Percentiles rank a stretch among this genome's conserved stretches.
phyloP scores from a whole-genome alignment of 805 yeast genomes.

The Clavispora vitiphila region DNA sequence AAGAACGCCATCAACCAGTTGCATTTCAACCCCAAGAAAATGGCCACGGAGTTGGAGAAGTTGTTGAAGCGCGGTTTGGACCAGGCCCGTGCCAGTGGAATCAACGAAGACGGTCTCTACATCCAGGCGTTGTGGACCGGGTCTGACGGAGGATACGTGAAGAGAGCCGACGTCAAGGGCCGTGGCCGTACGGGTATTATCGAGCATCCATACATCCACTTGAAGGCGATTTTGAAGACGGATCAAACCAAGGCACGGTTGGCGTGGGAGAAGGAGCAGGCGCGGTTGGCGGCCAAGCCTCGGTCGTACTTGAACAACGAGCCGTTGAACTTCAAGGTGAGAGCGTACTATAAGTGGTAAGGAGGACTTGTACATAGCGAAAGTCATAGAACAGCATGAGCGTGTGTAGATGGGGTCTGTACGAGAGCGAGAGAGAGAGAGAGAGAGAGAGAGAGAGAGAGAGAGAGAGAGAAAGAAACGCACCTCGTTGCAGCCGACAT shows the following conservation, averaged over 20 bases:
- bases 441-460: not conserved
- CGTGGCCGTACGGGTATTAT: slow-evolving; percentile 86
- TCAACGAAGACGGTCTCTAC: slow-evolving; percentile 58
- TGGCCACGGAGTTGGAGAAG: slow-evolving; percentile 74
- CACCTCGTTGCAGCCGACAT: too few relatives aligned
- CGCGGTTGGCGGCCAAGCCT: slow-evolving; percentile 47
- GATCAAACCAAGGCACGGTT: slow-evolving; percentile 58
- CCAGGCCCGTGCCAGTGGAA: slow-evolving; percentile 58
- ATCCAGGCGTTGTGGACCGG: slow-evolving; percentile 88
- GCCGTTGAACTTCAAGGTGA: slow-evolving; percentile 39
- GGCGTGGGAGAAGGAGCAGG: slow-evolving; percentile 52
- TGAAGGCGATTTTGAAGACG: slow-evolving; percentile 70
- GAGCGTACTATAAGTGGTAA: slow-evolving; percentile 41
- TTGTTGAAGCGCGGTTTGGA: slow-evolving; percentile 67
- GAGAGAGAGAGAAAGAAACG: not conserved
- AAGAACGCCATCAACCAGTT: slow-evolving; percentile 85
- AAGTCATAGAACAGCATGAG: not conserved
- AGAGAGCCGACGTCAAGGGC: slow-evolving; percentile 76
- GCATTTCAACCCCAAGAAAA: slow-evolving; percentile 77
- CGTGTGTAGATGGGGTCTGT: not conserved
- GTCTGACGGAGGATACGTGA: slow-evolving; percentile 71
- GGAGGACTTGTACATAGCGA: too few relatives aligned
- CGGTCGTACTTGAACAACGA: slow-evolving; percentile 42
- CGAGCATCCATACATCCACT: slow-evolving; percentile 72
- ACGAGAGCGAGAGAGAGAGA: not conserved